Conservation (phyloP, 2,329 filamentous ascomycete species). For the Pyrenophora seminiperda region DNA sequence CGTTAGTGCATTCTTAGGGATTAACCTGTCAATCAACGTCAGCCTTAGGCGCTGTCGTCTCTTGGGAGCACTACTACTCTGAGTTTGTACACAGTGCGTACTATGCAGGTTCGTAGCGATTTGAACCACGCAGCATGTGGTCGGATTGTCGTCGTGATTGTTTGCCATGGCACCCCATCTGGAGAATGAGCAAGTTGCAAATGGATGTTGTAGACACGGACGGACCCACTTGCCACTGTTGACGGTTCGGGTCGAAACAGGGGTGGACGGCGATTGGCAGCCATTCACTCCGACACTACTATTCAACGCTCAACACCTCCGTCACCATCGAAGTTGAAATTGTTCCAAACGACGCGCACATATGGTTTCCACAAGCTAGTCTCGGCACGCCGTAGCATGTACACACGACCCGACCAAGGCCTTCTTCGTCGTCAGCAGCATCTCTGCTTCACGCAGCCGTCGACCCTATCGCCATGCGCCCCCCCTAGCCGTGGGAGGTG, state of each 20-base stretch:
- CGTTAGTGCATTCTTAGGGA: too few relatives aligned
- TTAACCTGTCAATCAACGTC: too few relatives aligned
- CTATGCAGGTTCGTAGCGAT: too few relatives aligned
- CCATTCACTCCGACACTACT: too few relatives aligned
- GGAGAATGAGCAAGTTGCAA: neutral
- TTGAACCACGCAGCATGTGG: too few relatives aligned
- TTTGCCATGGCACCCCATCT: neutral
- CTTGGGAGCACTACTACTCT: neutral
- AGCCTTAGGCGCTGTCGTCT: slow-evolving; percentile 21
- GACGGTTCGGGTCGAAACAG: slow-evolving; percentile 4
- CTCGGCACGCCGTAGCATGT: neutral
- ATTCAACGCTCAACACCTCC: too few relatives aligned
- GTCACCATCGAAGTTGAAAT: neutral
- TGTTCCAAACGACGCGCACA: slow-evolving; percentile 9
- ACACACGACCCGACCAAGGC: slow-evolving; percentile 1
- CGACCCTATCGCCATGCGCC: slow-evolving; percentile 32
- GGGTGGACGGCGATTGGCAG: slow-evolving; percentile 6
- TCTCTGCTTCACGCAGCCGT: slow-evolving; percentile 21
- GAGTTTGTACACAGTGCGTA: too few relatives aligned
- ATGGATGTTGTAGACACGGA: slow-evolving; percentile 3
- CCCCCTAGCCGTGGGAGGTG: slow-evolving; percentile 32
- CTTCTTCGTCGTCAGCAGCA: neutral
- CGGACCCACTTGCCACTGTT: too few relatives aligned
- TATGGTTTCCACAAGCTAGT: slow-evolving; percentile 5
- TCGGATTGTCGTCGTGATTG: too few relatives aligned